Conservation (phyloP, 1,284 basidiomycete genomes). For the Coniferiporia sulphurascens region DNA sequence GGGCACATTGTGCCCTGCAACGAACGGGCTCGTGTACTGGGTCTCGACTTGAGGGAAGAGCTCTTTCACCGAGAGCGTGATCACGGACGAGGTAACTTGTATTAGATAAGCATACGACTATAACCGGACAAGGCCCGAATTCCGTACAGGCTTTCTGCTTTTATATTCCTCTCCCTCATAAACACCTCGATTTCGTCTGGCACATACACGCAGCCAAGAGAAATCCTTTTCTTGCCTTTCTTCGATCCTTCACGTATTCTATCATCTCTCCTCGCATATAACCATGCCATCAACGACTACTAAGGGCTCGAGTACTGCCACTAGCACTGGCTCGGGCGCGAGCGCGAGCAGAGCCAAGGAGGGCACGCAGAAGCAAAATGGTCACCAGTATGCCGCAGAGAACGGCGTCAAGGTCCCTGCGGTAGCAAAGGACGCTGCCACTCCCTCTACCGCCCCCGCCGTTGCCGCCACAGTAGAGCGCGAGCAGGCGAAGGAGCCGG, state of each 20-base stretch:
- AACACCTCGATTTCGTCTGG: background rate
- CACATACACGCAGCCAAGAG: background rate
- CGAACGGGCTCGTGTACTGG: too few relatives aligned
- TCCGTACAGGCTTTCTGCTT: background rate
- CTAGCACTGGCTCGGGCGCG: background rate
- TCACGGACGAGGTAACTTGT: too few relatives aligned
- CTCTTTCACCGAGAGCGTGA: too few relatives aligned
- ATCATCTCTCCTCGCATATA: background rate
- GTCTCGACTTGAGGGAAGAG: too few relatives aligned
- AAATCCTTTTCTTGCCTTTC: background rate
- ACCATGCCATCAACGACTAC: background rate
- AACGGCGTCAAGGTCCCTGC: background rate
- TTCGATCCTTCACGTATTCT: background rate
- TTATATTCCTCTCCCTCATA: background rate
- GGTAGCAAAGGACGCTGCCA: background rate
- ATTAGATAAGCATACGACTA: background rate
- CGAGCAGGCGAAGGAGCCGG: background rate
- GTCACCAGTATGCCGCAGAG: background rate
- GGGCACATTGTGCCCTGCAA: background rate
- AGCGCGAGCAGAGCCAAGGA: background rate
- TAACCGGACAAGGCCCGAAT: background rate
- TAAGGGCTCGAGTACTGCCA: background rate
- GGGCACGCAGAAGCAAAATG: background rate
- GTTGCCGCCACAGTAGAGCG: background rate
- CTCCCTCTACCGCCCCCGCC: background rate